phyloP scores from a whole-genome alignment of 306 rosid species.

The Delonix regia region DNA sequence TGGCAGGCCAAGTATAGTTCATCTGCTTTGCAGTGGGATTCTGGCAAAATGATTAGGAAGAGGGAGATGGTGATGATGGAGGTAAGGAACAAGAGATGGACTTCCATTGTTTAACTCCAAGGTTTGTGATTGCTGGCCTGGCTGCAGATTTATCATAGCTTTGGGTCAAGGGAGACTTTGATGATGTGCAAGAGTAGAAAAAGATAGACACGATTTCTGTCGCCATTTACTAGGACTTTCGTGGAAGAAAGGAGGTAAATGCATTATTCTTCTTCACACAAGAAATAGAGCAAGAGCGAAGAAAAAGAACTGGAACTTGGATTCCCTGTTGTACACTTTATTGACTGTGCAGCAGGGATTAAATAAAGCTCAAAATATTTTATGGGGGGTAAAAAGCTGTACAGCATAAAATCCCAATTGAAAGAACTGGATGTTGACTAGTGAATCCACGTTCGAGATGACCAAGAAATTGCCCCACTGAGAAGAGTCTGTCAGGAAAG shows the following conservation, averaged over 20 bases:
- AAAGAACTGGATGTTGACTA: no score
- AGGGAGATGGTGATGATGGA: not conserved
- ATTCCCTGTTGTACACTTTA: no score
- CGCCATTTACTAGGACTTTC: not conserved
- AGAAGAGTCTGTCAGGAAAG: no score
- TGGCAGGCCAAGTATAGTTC: not conserved
- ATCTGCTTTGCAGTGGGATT: not conserved
- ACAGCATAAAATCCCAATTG: no score
- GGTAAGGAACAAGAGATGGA: not conserved
- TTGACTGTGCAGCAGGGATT: no score
- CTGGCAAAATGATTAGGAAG: not conserved
- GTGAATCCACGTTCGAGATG: no score
- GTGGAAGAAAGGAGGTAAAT: not conserved
- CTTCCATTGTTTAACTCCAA: not conserved
- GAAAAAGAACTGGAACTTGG: no score
- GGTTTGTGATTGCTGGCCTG: not conserved
- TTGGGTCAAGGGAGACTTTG: not conserved
- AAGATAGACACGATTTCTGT: no score
- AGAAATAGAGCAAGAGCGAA: no score
- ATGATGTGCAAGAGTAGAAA: not conserved
- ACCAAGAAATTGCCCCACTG: no score
- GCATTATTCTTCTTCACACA: not conserved
- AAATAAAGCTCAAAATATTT: no score
- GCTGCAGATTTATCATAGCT: not conserved
- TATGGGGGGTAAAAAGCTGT: no score